Conservation (phyloP, 768 basidiomycete genomes). For the Naganishia vaughanmartiniae region DNA sequence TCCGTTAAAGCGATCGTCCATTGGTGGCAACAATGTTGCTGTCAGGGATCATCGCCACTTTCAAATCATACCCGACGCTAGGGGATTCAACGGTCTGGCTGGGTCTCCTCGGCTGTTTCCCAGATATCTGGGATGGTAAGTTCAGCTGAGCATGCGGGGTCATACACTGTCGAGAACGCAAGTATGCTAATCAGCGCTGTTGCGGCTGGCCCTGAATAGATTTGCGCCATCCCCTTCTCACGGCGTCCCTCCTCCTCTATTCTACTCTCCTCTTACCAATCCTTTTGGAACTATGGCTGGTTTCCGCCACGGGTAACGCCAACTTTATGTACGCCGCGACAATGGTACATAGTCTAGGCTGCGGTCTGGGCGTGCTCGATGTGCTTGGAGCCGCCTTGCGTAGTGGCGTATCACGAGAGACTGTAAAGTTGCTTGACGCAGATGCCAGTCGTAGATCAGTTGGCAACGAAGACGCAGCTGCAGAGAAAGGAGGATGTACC, state of each 20-base stretch:
- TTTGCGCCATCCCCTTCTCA: constrained; percentile 83
- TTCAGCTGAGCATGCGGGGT: too few species aligned
- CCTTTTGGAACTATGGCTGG: constrained; percentile 87
- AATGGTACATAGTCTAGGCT: constrained; percentile 83
- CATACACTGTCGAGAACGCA: too few species aligned
- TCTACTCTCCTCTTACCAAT: constrained; percentile 81
- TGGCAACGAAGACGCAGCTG: not conserved
- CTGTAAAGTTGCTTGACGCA: constrained; percentile 22
- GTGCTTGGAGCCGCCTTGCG: constrained; percentile 75
- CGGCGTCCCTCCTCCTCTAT: constrained; percentile 75
- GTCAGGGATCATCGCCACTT: constrained; percentile 71
- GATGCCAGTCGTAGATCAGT: constrained; percentile 22
- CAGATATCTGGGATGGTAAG: constrained; percentile 78
- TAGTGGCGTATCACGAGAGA: not conserved
- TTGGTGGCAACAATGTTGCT: constrained; percentile 75
- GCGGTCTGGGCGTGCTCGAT: constrained; percentile 79
- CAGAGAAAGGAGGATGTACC: not conserved
- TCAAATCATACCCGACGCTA: constrained; percentile 89
- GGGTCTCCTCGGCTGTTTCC: constrained; percentile 74
- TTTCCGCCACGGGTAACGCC: constrained; percentile 88
- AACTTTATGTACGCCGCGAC: constrained; percentile 98
- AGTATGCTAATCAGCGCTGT: too few species aligned
- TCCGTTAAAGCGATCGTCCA: constrained; percentile 67
- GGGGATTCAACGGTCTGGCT: constrained; percentile 85
- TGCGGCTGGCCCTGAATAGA: constrained; percentile 4